Evolutionary conservation across 352 stramenopile genomes (phyloP).

Genomic region (Nothophytophthora sp.): DNA sequence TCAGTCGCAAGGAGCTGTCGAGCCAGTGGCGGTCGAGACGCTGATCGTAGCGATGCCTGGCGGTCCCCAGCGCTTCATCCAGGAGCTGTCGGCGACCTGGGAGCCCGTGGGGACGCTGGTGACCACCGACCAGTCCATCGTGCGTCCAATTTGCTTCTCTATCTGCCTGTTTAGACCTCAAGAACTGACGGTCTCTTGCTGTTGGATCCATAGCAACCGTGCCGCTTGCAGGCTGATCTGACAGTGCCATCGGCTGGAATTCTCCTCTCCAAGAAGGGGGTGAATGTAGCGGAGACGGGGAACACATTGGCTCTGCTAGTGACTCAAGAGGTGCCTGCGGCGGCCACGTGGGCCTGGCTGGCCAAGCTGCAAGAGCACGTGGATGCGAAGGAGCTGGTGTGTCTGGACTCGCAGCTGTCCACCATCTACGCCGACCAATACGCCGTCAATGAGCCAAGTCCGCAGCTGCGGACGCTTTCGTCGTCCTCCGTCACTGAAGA

Average conservation of each 20-base stretch:
- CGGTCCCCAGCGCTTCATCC: constrained; percentile 46
- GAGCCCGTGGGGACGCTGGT: constrained; percentile 48
- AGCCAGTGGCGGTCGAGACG: constrained; percentile 22
- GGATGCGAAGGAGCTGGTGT: constrained; percentile 45
- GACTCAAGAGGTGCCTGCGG: constrained; percentile 37
- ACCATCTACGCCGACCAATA: constrained; percentile 52
- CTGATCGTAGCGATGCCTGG: constrained; percentile 55
- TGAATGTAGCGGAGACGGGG: constrained; percentile 29
- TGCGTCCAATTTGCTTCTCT: no score
- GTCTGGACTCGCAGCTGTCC: constrained; percentile 60
- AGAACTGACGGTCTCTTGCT: neutral
- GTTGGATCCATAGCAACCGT: constrained; percentile 26
- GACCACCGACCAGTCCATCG: constrained; percentile 47
- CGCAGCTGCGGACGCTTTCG: constrained; percentile 48
- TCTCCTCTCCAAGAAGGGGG: constrained; percentile 42
- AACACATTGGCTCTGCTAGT: constrained; percentile 45
- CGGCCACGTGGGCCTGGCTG: constrained; percentile 54
- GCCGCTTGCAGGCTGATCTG: constrained; percentile 9
- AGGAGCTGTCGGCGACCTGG: constrained; percentile 49
- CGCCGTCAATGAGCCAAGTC: constrained; percentile 18
- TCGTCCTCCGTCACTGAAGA: constrained; percentile 34
- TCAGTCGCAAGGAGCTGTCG: neutral
- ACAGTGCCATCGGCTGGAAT: constrained; percentile 8
- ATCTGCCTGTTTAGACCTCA: neutral
- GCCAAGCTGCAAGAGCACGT: constrained; percentile 42